phyloP scores from a whole-genome alignment of 1,284 basidiomycete species.

The Mrakiaceae sp. region DNA sequence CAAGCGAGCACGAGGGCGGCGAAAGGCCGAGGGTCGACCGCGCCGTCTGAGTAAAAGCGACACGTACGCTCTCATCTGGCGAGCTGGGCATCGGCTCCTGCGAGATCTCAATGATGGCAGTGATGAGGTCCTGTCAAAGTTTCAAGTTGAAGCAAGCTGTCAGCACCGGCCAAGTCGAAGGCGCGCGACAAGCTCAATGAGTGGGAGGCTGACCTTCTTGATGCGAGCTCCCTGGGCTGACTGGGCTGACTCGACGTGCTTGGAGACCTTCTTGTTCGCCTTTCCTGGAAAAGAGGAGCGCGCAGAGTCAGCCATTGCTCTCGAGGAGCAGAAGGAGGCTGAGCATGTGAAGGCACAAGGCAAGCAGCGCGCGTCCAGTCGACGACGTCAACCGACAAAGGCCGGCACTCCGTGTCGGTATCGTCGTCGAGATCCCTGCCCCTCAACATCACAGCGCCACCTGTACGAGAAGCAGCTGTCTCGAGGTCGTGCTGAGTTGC shows the following conservation, averaged over 20 bases:
- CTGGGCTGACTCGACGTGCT: slow-evolving; percentile 36
- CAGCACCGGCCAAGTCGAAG: background rate
- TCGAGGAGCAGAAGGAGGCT: no score
- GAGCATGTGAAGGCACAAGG: no score
- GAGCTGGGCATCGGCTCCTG: slow-evolving; percentile 53
- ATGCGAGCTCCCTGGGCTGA: slow-evolving; percentile 27
- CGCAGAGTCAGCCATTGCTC: no score
- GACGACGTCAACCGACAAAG: no score
- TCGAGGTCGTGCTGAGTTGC: no score
- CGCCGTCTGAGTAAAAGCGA: background rate
- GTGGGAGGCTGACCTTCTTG: slow-evolving; percentile 32
- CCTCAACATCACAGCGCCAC: no score
- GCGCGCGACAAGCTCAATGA: slow-evolving; percentile 44
- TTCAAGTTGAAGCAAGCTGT: background rate
- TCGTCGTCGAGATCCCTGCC: no score
- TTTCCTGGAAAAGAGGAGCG: slow-evolving; percentile 46
- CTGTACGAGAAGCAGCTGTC: no score
- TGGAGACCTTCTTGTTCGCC: slow-evolving; percentile 67
- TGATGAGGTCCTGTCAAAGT: slow-evolving; percentile 9
- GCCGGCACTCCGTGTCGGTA: no score
- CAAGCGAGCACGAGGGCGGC: background rate
- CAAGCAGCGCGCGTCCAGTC: no score
- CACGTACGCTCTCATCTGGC: slow-evolving; percentile 44
- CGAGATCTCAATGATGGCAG: slow-evolving; percentile 38
- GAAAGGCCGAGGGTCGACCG: background rate